Evolutionary conservation across 345 rosid species (phyloP), one percentile per base, ranked within the genome.

Genomic region (Raphanus raphanistrum): DNA sequence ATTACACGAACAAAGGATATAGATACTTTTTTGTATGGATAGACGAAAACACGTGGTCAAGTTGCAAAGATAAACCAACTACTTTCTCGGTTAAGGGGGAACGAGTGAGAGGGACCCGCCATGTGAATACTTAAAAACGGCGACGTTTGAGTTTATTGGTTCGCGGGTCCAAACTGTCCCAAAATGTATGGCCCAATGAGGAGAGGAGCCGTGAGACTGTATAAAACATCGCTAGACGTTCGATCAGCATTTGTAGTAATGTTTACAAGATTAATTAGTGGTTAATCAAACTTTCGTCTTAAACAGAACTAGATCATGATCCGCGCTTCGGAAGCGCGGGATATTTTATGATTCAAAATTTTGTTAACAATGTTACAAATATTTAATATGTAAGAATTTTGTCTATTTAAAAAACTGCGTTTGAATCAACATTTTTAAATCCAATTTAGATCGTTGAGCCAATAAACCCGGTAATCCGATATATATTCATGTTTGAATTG

Each of bases 11-110:
- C 65, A 25, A 25, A 1, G 48, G 13, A 36, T 33, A 33, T 6
- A 36, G 48, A 41, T 41, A 21, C 21, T 0, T 41, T 9, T 41
- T 41, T 8, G 48, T 35, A 36, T 64, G 71, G 59, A 66, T 75
- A 60, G 79, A 68, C 73, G 58, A 68, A 68, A 33, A 70, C 75
- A 77, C 59, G 80, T 77, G 75, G 65, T 43, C 16, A 70, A 54
- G 60, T 38, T 77, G 65, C 70, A 59, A 8, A 58, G 28, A 60
- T 25, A 11, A 6, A 62, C 8, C 0, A 26, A 48, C 26, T 41
- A 52, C 1, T 70, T 50, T 70, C 27, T 77, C 65, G 48, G 58
- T 36, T 76, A 52, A 27, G 63, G 55, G 8, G 69, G 69, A 68
- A 33, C n/a, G 33, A 32, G 32, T 33, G 38, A 1, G 55, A 60